These are phyloP conservation scores for Solanum sejunctum DNA, from an alignment of 257 asterid species.

Conservation along the genomic window DNA sequence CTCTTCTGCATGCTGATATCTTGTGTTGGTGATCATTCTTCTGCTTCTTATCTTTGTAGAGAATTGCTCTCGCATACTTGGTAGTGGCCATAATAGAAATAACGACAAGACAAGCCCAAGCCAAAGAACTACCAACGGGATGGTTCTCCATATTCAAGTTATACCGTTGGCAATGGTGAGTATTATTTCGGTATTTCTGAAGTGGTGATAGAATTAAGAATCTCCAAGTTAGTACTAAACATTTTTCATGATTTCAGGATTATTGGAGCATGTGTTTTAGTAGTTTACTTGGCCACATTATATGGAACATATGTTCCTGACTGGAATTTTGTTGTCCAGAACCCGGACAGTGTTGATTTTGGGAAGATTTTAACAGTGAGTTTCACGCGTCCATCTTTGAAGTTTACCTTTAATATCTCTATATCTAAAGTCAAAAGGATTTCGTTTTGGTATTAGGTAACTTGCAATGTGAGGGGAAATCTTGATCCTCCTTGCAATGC, in stretches of 20 bases:
- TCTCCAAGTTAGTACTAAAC: not conserved
- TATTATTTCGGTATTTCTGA: not conserved
- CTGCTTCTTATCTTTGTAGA: slow-evolving; percentile 20
- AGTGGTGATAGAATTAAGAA: not conserved
- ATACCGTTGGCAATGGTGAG: slow-evolving; percentile 61
- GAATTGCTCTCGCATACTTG: slow-evolving; percentile 68
- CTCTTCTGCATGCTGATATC: not conserved
- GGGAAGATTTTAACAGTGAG: slow-evolving; percentile 49
- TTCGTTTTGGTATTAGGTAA: slow-evolving; percentile 23
- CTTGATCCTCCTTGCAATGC: slow-evolving; percentile 72
- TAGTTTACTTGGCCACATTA: slow-evolving; percentile 40
- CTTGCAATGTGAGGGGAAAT: slow-evolving; percentile 50
- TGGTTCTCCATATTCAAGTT: slow-evolving; percentile 43
- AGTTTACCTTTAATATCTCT: not conserved
- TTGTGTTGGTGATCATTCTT: not conserved
- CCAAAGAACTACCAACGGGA: slow-evolving; percentile 13
- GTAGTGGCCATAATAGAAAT: slow-evolving; percentile 53
- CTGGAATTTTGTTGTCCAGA: slow-evolving; percentile 51
- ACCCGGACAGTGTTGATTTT: slow-evolving; percentile 36
- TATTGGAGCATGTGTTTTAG: slow-evolving; percentile 33
- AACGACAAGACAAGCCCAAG: slow-evolving; percentile 17
- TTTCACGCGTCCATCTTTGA: not conserved
- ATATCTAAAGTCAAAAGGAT: not conserved
- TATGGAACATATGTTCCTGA: slow-evolving; percentile 58
- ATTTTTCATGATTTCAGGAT: slow-evolving; percentile 25